Evolutionary conservation across 1,284 basidiomycete species (phyloP).

Genomic region (Hemileia vastatrix): DNA sequence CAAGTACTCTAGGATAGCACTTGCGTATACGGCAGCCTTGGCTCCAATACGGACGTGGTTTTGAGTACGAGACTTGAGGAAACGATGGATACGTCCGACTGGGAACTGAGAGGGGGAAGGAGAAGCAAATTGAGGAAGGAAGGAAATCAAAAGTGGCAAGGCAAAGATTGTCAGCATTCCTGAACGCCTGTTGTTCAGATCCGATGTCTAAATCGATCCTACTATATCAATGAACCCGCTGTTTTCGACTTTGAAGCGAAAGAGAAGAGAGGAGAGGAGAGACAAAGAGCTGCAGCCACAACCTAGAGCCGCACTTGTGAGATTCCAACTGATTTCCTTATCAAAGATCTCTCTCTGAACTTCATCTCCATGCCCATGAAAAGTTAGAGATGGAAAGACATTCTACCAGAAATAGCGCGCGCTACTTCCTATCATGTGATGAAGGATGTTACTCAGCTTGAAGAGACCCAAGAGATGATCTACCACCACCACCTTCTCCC

Average conservation of each 20-base stretch:
- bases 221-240: too few relatives aligned
- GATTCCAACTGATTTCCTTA: too few relatives aligned
- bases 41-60: conserved; percentile 87
- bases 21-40: conserved; percentile 84
- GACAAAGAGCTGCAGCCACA: neutral
- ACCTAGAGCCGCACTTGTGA: too few relatives aligned
- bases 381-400: too few relatives aligned
- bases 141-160: neutral
- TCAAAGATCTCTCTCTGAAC: too few relatives aligned
- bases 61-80: conserved; percentile 83
- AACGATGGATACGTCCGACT: conserved; percentile 88
- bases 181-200: conserved; percentile 7
- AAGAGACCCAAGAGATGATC: too few relatives aligned
- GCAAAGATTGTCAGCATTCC: conserved; percentile 7
- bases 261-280: conserved; percentile 39
- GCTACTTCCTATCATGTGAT: too few relatives aligned
- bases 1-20: conserved; percentile 79
- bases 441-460: too few relatives aligned
- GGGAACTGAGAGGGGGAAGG: conserved; percentile 56
- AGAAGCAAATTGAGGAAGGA: neutral
- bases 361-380: too few relatives aligned
- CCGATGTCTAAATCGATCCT: too few relatives aligned
- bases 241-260: conserved; percentile 37
- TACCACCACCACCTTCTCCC: too few relatives aligned
- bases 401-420: too few relatives aligned